phyloP scores from a whole-genome alignment of 495 filamentous ascomycete species.

The Xylaria cubensis region DNA sequence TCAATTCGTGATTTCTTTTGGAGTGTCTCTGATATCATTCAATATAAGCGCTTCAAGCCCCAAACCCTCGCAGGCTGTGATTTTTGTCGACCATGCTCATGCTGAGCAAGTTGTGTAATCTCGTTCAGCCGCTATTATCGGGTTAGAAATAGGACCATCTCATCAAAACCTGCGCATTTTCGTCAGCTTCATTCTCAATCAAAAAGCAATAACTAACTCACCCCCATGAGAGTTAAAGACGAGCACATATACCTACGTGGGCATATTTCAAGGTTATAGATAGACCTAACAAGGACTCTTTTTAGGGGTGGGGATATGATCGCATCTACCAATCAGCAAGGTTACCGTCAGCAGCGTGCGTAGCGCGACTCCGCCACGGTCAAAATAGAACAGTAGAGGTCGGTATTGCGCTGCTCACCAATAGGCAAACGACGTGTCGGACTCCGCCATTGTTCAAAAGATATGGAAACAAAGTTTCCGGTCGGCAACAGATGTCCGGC shows the following conservation, averaged over 20 bases:
- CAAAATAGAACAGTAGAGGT: constrained; percentile 20
- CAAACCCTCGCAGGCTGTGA: not conserved
- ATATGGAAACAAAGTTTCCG: constrained; percentile 9
- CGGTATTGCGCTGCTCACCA: not conserved
- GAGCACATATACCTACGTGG: not conserved
- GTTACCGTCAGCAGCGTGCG: not conserved
- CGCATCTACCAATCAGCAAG: constrained; percentile 1
- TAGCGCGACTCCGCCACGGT: constrained; percentile 2
- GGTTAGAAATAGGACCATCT: not conserved
- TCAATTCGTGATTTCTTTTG: not conserved
- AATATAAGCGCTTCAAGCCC: not conserved
- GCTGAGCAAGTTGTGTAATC: not conserved
- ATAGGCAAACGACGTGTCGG: not conserved
- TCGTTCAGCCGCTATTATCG: not conserved
- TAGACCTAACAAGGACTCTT: not conserved
- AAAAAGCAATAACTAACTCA: not conserved
- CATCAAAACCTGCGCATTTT: not conserved
- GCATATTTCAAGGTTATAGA: not conserved
- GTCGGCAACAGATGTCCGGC: constrained; percentile 11
- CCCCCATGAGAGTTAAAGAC: not conserved
- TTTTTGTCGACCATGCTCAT: not conserved
- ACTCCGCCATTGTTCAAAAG: not conserved
- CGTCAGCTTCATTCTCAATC: not conserved
- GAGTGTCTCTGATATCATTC: not conserved
- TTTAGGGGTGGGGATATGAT: not conserved